These are phyloP conservation scores for Ophiostoma sp. DNA, from an alignment of 2,329 filamentous ascomycete genomes.

Conservation along the genomic window DNA sequence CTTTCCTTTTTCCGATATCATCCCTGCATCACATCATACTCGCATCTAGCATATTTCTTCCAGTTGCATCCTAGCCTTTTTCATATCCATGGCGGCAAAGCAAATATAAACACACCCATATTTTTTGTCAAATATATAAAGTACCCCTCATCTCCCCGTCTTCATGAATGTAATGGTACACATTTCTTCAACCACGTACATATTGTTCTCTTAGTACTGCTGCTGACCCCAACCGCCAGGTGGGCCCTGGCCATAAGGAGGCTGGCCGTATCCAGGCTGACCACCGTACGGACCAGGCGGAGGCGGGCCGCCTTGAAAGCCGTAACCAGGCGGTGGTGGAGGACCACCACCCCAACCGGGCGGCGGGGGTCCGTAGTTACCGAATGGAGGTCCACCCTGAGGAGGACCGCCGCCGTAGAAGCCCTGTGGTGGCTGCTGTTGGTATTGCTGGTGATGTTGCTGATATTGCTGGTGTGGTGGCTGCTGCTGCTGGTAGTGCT, in stretches of 20 bases:
- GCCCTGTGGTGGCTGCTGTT: slow-evolving; percentile 19
- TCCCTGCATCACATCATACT: not conserved
- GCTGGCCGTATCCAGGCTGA: slow-evolving; percentile 26
- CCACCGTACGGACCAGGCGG: slow-evolving; percentile 19
- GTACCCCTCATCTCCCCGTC: not conserved
- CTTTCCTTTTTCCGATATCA: slow-evolving; percentile 11
- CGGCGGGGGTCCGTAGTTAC: not conserved
- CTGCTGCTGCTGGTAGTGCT: not conserved
- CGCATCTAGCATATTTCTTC: not conserved
- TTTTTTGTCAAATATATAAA: not conserved
- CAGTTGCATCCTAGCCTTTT: not conserved
- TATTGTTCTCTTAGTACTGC: slow-evolving; percentile 27
- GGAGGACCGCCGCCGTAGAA: slow-evolving; percentile 14
- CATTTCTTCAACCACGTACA: slow-evolving; percentile 2
- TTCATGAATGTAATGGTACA: not conserved
- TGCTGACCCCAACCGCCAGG: slow-evolving; percentile 26
- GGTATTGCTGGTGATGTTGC: not conserved
- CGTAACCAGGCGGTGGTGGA: slow-evolving; percentile 18
- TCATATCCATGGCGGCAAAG: slow-evolving; percentile 2
- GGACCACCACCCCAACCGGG: slow-evolving; percentile 20
- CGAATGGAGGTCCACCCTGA: not conserved
- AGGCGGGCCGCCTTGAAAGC: slow-evolving; percentile 14
- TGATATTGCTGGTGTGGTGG: not conserved
- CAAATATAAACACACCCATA: not conserved
- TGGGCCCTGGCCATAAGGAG: slow-evolving; percentile 20